phyloP scores from a whole-genome alignment of 2,329 filamentous ascomycete genomes.

The Alternaria ethzedia region DNA sequence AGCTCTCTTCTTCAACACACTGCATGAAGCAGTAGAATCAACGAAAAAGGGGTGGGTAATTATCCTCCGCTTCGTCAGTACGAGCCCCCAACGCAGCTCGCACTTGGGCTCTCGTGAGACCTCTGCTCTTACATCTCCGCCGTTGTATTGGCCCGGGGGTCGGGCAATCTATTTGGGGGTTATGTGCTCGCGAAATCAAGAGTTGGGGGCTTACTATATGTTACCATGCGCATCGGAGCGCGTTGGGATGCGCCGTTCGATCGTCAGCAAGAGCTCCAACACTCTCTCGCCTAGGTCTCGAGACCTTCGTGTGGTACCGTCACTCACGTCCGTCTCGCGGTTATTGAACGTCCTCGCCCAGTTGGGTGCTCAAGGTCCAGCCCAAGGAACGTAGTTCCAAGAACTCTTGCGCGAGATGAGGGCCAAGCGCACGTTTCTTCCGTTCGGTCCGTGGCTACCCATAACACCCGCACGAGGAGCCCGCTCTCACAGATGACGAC shows the following conservation, averaged over 20 bases:
- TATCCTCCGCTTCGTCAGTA: background rate
- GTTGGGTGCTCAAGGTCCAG: background rate
- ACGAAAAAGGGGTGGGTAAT: background rate
- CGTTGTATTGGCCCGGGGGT: background rate
- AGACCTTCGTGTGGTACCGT: background rate
- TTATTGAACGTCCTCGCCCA: background rate
- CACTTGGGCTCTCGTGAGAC: background rate
- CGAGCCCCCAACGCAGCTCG: background rate
- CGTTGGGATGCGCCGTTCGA: background rate
- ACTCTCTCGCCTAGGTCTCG: background rate
- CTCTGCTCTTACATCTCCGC: background rate
- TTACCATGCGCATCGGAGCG: background rate
- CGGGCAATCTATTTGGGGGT: background rate
- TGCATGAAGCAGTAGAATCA: background rate
- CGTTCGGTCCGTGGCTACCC: background rate
- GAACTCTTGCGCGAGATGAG: background rate
- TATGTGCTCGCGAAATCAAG: background rate
- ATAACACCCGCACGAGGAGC: background rate
- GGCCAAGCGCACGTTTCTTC: background rate
- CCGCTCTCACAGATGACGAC: background rate
- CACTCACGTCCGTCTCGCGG: background rate
- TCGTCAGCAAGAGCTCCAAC: background rate
- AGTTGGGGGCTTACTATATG: background rate
- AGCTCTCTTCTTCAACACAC: background rate
- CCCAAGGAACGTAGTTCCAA: background rate